Base-by-base conservation (phyloP, 2,329 filamentous ascomycete species). In the Pyrenochaeta sp. region DNA sequence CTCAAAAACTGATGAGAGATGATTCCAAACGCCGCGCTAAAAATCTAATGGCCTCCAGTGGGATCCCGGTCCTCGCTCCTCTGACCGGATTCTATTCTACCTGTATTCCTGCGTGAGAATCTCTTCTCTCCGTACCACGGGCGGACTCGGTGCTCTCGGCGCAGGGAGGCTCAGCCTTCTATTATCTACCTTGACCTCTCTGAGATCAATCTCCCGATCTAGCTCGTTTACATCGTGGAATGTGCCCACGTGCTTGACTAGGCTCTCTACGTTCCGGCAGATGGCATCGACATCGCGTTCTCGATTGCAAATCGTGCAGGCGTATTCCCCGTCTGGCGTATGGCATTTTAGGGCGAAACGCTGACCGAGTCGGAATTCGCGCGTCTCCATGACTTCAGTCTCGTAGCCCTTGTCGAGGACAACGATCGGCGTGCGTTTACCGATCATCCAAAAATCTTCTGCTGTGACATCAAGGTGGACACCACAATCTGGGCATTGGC, bases 301-400 rank as follows among this genome's bases (percentile, higher is more conserved):
- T 31, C 51, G 50, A 31, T 48, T 63, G 42, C 69, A 72, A 3
- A 72, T 60, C 5, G 68, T 60, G 40, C 69, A 72, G 4, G 69
- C 69, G 38, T 65, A 72, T 44, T 67, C 61, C 20, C 67, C 68
- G 10, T 66, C 61, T 1, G 59, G 55, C 0, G 68, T 71, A 31
- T 72, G 68, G 35, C 68, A 71, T 35, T 72, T 72, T 36, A 71
- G 47, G 6, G 69, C 64, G 43, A 72, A 72, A 7, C 68, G 62
- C 51, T 71, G 69, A 1, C 60, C 65, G 6, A 72, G 58, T 17
- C 61, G 53, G 24, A 69, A 72, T 38, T 68, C 67, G 14, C 67
- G 53, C n/a, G 66, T 67, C 28, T 71, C 65, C 36, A 68, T 47
- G 26, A 71, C 50, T 15, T 65, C 60, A 8, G 67, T 62, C 27